Evolutionary conservation across 1,139 yeast species (phyloP), one percentile per base, ranked within the genome.

Genomic region (Pichia sp.): DNA sequence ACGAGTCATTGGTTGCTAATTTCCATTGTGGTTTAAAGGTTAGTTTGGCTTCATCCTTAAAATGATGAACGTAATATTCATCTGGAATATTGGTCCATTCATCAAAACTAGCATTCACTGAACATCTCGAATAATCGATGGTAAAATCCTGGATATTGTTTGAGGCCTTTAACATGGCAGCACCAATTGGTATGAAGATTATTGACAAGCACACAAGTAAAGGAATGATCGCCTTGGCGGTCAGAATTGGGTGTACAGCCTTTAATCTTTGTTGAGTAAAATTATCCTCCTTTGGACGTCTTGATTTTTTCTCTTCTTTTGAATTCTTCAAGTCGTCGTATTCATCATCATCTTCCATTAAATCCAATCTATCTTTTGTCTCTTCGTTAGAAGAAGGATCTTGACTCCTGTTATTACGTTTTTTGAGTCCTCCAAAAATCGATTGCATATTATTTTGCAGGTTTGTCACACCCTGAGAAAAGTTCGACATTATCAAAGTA

Each of bases 141-240:
- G 76, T 74, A 38, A 92, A 59, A 57, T 92, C 96, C 62, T 88
- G 84, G 4, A 87, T 83, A 51, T 71, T 69, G 49, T 76, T 69
- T n/a, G 92, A 75, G 4, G 95, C 94, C 51, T 81, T 81, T 64
- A 92, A 72, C 79, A 92, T 79, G 49, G 85, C 90, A 1, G 90
- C 97, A 33, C 98, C 98, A 39, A 92, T 72, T 7, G 97, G 95
- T 16, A 90, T 85, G 59, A 90, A 85, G 10, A 92, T 69, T n/a
- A 85, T 71, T 4, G 96, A 94, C 42, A 92, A 73, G 9, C 72
- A 64, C 41, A 90, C 62, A 57, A 90, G 79, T 45, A 90, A 60
- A 3, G 97, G 97, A 48, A 92, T 76, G 37, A 90, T 95, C 4
- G 94, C 84, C 59, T 77, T 81, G 27, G 97, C 97, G 0, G 97